These are phyloP conservation scores for Cytospora mali DNA, from an alignment of 2,329 filamentous ascomycete species.

Conservation along the genomic window DNA sequence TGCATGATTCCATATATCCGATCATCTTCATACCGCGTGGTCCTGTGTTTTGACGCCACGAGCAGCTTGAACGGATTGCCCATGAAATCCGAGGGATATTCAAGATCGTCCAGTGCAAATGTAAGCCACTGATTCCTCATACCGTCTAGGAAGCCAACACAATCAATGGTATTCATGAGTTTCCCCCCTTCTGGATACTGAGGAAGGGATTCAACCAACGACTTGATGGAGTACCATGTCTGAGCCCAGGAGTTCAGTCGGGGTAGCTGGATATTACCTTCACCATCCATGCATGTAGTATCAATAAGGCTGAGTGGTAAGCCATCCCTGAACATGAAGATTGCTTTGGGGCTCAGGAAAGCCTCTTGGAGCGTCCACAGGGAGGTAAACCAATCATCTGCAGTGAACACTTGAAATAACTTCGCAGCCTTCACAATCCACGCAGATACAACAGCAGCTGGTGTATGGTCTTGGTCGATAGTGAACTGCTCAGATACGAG, in stretches of 20 bases:
- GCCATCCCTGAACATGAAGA: neutral
- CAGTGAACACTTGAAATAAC: no score
- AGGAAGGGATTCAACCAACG: no score
- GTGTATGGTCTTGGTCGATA: no score
- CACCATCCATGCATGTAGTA: no score
- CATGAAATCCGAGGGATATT: neutral
- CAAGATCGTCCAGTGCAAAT: neutral
- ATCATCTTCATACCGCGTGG: neutral
- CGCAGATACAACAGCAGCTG: no score
- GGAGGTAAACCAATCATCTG: slow-evolving; percentile 6
- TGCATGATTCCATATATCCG: slow-evolving; percentile 9
- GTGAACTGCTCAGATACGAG: no score
- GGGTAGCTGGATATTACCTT: no score
- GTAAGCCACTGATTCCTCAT: neutral
- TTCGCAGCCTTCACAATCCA: no score
- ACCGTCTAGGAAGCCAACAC: no score
- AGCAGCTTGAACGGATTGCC: neutral
- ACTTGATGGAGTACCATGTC: neutral
- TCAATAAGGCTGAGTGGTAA: no score
- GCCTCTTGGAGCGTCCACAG: slow-evolving; percentile 7
- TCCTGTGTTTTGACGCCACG: neutral
- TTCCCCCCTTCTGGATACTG: no score
- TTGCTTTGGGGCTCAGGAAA: neutral
- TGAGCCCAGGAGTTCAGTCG: neutral
- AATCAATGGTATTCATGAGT: no score